Conservation (phyloP, 2,329 filamentous ascomycete genomes). For the Hymenoscyphus fraxineus region DNA sequence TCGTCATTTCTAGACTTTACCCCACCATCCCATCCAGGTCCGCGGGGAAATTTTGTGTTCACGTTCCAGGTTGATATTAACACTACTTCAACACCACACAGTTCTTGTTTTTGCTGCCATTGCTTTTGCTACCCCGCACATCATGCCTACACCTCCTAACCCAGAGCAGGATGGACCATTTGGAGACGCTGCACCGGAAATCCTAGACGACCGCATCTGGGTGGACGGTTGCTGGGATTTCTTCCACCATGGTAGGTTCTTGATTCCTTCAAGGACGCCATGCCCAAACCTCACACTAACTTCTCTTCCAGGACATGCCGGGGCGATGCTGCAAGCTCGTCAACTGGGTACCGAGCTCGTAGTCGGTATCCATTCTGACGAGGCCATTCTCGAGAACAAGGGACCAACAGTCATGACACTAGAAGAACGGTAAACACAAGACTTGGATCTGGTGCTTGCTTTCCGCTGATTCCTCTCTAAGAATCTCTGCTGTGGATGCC, state of each 20-base stretch:
- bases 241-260: conserved; percentile 77
- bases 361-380: conserved; percentile 92
- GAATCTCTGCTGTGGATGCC: conserved; percentile 84
- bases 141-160: background rate
- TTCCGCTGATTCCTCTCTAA: conserved; percentile 39
- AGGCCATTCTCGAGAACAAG: conserved; percentile 94
- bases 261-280: conserved; percentile 4
- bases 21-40: background rate
- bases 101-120: background rate
- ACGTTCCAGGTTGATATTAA: background rate
- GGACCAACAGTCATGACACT: conserved; percentile 96
- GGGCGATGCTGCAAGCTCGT: conserved; percentile 92
- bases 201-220: conserved; percentile 75
- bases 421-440: conserved; percentile 63
- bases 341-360: conserved; percentile 84
- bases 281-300: background rate
- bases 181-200: conserved; percentile 32
- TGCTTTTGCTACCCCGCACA: background rate
- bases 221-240: conserved; percentile 99
- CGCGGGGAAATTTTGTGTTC: background rate
- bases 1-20: background rate
- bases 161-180: conserved; percentile 26
- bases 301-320: conserved; percentile 70
- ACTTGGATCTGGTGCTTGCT: conserved; percentile 20
- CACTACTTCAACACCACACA: background rate